Evolutionary conservation across 148 eudicot genomes (phyloP), one percentile per base, ranked within the genome.

Genomic region (Cornus suecica): DNA sequence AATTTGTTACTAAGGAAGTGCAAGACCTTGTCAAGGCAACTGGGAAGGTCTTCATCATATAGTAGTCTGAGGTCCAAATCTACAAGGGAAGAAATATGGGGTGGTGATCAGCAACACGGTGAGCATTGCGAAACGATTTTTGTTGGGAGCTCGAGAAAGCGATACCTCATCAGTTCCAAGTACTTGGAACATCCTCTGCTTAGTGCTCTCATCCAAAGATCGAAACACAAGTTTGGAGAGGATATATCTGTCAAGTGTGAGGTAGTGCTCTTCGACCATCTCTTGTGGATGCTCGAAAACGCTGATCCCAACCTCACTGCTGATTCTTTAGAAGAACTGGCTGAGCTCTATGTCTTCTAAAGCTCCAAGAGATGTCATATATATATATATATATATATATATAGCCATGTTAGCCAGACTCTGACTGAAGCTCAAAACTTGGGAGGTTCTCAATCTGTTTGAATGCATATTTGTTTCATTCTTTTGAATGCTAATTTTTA

Each of bases 251-350:
- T 93, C 65, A 87, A 85, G 54, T 93, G 97, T 80, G 97, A 93
- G 81, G 97, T 93, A 16, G 95, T 93, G 2, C 83, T 93, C 41
- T 93, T 93, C 56, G 92, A 93, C 52, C 97, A 93, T 41, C 85
- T 93, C 48, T 32, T 93, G 62, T 93, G 95, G 97, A 88, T 93
- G 97, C 92, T 93, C 9, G 90, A 93, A 42, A 89, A 89, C 85
- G 93, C 84, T 1, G 94, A 91, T 77, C 86, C 86, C 3, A 78
- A 77, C 32, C 84, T 83, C n/a, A 77, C 32, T 23, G 69, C 82
- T 1, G 95, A 89, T 66, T 88, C 93, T 25, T 68, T 89, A 60
- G 88, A 88, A n/a, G 96, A 93, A 75, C 76, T 91, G 74, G 94
- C 88, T 37, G 87, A 89, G 34, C 89, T 91, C 42, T 93, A 93